Evolutionary conservation across 148 eudicot genomes (phyloP), one percentile per base, ranked within the genome.

Genomic region (Silene latifolia): DNA sequence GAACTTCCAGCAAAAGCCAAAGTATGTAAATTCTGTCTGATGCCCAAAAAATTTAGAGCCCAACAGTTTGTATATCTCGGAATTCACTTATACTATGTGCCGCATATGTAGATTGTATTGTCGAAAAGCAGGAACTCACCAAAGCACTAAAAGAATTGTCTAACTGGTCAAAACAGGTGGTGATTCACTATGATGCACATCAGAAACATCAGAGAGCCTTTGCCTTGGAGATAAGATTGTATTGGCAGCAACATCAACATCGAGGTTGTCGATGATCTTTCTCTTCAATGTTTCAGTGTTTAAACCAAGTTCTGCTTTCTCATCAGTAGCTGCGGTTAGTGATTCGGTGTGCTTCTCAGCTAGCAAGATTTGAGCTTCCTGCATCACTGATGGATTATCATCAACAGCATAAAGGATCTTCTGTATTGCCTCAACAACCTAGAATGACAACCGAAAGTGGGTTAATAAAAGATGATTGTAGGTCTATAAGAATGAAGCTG

Each of bases 391-490:
- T 44, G 88, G 81, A 84, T 84, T 89, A 76, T 90, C 92, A 21
- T 91, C 94, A 24, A 81, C 73, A 67, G 92, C 92, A 76, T 93
- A 93, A 6, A 93, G 72, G 67, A 93, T 88, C 79, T 79, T 88
- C 80, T 91, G 72, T 44, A 91, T 83, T 6, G 97, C 97, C 76
- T 81, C 89, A 79, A 93, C 85, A 67, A 83, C 90, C 98, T 91
- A 83, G 46, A 74, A 76, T 8, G 51, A 29, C 54, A 71, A 75
- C 25, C 71, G 35, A 61, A 48, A 10, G 60, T 5, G 53, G 54
- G 12, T 54, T 11, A 4, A 21, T 21, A 5, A 47, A 44, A 25
- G 21, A 54, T 3, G 1, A 42, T 10, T 19, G 20, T 1, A 6
- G 91, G 71, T 19, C 35, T 46, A 12, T 1, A 29, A 17, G 8